Evolutionary conservation across 257 asterid species (phyloP), one percentile per base, ranked within the genome.

Genomic region (Petrea volubilis): DNA sequence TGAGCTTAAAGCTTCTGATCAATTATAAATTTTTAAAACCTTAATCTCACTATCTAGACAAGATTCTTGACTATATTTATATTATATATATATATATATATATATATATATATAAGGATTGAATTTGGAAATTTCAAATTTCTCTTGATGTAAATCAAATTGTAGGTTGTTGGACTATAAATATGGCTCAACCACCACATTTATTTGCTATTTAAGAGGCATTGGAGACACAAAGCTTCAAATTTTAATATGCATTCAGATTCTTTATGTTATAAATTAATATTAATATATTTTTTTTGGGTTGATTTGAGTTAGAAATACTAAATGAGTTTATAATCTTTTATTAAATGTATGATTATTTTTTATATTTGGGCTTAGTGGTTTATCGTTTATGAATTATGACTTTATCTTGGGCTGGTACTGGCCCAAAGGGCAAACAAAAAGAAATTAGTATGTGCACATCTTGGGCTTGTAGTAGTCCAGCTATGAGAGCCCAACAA

Each of bases 131-230:
- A 43, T 4, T 29, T 50, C 50, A 58, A 57, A 70, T 28, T 70
- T 62, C 51, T 60, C 49, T 33, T 34, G 18, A 28, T 17, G 41
- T 27, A 33, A 18, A 29, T 59, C 28, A 46, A 60, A 1, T 7
- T 58, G 31, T 1, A 17, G 68, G 51, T 70, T 17, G 64, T 38
- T 59, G 60, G 68, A 11, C 18, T 70, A 44, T 70, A 44, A 44
- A 29, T 70, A 44, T 70, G 51, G 29, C 53, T 38, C 25, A 60
- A 50, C 76, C 52, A 53, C 77, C 66, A 17, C 52, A 47, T 58
- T 64, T 63, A 40, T 52, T n/a, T 20, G 36, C 60, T 49, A n/a
- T 60, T 49, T 33, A 28, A 56, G 17, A 20, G 0, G 41, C 14
- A 14, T 29, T 5, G 1, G 6, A 38, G 13, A 27, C 24, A 8